Evolutionary conservation across 106 monocot species (phyloP).

Genomic region (Dendrobium officinale): DNA sequence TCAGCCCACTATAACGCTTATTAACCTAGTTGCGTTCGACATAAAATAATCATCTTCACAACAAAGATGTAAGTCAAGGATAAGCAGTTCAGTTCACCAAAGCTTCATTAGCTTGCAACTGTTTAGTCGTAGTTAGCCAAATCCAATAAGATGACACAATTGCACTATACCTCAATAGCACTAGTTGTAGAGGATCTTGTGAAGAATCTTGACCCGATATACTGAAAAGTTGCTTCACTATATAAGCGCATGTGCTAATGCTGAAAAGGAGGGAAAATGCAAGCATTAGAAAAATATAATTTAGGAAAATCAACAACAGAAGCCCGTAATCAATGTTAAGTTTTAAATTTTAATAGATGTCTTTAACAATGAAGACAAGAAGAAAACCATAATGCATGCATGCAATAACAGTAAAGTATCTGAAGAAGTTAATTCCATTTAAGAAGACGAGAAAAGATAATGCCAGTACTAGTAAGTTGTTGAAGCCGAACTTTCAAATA

Average conservation of each 20-base stretch:
- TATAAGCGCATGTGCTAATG: constrained; percentile 58
- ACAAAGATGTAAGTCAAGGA: neutral
- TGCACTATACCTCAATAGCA: constrained; percentile 44
- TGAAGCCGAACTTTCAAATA: neutral
- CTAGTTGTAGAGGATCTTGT: constrained; percentile 33
- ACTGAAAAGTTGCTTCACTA: constrained; percentile 34
- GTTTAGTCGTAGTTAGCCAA: neutral
- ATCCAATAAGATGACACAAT: neutral
- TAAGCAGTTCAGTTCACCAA: neutral
- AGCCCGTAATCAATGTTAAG: neutral
- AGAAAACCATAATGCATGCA: neutral
- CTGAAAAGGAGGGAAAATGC: constrained; percentile 15
- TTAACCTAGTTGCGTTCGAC: too few relatives aligned
- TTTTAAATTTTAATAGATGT: neutral
- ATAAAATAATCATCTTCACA: too few relatives aligned
- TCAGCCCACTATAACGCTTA: too few relatives aligned
- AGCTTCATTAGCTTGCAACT: neutral
- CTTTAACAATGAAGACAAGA: neutral
- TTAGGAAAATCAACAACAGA: neutral
- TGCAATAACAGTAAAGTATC: neutral
- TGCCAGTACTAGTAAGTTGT: neutral
- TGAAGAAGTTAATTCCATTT: neutral
- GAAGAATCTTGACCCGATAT: constrained; percentile 23
- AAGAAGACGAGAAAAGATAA: neutral
- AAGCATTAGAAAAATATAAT: neutral